Base-by-base conservation (phyloP, 2,329 filamentous ascomycete species). In the Exophiala calicioides region DNA sequence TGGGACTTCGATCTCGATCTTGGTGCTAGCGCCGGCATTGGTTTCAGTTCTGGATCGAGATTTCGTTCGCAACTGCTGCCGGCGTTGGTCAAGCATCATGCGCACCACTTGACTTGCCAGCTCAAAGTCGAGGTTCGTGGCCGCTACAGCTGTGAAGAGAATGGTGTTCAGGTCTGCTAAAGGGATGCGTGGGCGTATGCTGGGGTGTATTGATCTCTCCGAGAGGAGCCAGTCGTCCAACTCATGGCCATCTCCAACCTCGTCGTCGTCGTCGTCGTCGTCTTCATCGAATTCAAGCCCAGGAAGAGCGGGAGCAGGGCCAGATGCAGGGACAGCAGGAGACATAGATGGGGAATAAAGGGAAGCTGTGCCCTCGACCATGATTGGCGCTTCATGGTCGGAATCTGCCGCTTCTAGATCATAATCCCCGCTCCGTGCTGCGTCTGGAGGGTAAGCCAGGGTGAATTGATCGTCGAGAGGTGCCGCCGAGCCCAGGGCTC, bases 1-100 rank as follows among this genome's bases (percentile, higher is more conserved):
- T 0, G 74, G 73, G 15, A 75, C 50, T 15, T 70, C 52, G 38
- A 57, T 51, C 12, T 60, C 57, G 7, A 73, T n/a, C n/a, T n/a
- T n/a, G n/a, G n/a, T n/a, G n/a, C n/a, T n/a, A n/a, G n/a, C n/a
- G n/a, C n/a, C n/a, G n/a, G n/a, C n/a, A n/a, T n/a, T n/a, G n/a
- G n/a, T n/a, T n/a, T n/a, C n/a, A n/a, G n/a, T n/a, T 55, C 69
- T 56, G 4, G 67, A 52, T 44, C 65, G 61, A 3, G 60, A 56
- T 37, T 62, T 55, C 19, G 64, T 61, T 35, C 49, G 53, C 52
- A 50, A n/a, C 50, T 53, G 18, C 66, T 30, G 18, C 23, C n/a
- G 13, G 4, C 26, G 21, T 5, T 37, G 31, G 12, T 27, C 16
- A 5, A 55, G 21, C 44, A 51, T 53, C 26, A 41, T 18, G 4